Percentiles rank a stretch among this genome's conserved stretches.
phyloP scores from a whole-genome alignment of 768 basidiomycete species.

The Mycena sanguinolenta region DNA sequence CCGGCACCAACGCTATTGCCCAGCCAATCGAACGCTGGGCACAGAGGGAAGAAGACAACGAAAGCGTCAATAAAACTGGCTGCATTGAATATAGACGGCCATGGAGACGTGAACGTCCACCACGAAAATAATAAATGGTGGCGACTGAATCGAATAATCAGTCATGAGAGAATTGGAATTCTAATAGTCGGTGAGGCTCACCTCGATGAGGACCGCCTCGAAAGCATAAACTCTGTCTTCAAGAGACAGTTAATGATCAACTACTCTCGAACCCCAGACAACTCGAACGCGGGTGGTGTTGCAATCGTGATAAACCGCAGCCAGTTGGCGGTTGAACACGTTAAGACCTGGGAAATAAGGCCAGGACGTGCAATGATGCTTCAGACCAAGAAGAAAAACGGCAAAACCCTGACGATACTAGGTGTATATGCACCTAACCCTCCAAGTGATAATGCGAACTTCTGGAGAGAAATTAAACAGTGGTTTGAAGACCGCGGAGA shows the following conservation, averaged over 20 bases:
- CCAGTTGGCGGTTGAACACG: neutral
- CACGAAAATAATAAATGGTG: constrained; percentile 9
- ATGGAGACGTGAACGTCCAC: neutral
- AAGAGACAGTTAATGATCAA: neutral
- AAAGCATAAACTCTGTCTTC: neutral
- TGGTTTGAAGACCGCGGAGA: neutral
- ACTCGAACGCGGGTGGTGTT: neutral
- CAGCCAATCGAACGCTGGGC: no score
- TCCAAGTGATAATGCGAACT: neutral
- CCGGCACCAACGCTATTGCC: no score
- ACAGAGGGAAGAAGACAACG: no score
- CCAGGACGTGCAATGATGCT: neutral
- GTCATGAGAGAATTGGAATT: neutral
- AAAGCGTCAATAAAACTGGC: no score
- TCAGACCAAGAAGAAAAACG: neutral
- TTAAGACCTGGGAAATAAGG: neutral
- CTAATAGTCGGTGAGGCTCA: constrained; percentile 4
- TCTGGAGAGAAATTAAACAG: neutral
- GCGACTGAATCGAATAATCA: neutral
- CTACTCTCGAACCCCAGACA: neutral
- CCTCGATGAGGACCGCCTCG: neutral
- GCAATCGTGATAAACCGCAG: constrained; percentile 5
- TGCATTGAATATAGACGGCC: constrained; percentile 29
- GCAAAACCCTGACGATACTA: neutral
- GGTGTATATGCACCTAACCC: constrained; percentile 8